A percentile compares a stretch with the other conserved stretches of the same genome.
phyloP scores from a whole-genome alignment of 2,329 filamentous ascomycete species.

The Rugonectria rugulosa region DNA sequence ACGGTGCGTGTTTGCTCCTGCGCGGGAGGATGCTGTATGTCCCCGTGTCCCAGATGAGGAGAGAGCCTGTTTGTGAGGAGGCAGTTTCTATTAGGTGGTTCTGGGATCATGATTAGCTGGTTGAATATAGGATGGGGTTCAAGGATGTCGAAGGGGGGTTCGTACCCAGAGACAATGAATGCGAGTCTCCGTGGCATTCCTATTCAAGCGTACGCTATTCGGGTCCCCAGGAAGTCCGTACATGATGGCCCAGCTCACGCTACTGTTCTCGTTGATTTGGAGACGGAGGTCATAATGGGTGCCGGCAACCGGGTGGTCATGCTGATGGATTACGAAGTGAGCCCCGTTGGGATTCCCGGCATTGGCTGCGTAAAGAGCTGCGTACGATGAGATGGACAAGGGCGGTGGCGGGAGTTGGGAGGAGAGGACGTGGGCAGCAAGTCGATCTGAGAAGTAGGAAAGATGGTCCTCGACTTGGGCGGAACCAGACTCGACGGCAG shows the following conservation, averaged over 20 bases:
- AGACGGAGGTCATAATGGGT: constrained; percentile 74
- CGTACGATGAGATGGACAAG: constrained; percentile 46
- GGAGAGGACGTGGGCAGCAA: constrained; percentile 41
- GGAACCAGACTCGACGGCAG: constrained; percentile 51
- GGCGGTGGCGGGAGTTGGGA: constrained; percentile 37
- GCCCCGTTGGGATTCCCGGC: constrained; percentile 45
- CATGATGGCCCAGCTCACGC: constrained; percentile 71
- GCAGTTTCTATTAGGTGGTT: constrained; percentile 69
- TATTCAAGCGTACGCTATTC: constrained; percentile 60
- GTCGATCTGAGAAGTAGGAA: constrained; percentile 45
- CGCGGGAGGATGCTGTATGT: constrained; percentile 62
- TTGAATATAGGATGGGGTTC: background rate
- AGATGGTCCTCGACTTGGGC: constrained; percentile 49
- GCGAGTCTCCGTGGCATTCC: constrained; percentile 69
- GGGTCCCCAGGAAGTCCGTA: constrained; percentile 67
- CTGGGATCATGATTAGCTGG: constrained; percentile 39
- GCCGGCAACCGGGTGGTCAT: constrained; percentile 75
- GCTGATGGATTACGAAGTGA: constrained; percentile 76
- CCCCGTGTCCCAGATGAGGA: constrained; percentile 70
- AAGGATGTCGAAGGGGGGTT: too few relatives aligned
- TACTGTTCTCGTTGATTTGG: constrained; percentile 73
- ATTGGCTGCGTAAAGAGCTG: constrained; percentile 47
- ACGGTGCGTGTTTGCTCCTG: constrained; percentile 43
- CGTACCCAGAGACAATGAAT: constrained; percentile 66
- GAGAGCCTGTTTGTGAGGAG: constrained; percentile 60